phyloP scores from a whole-genome alignment of 257 asterid species.

The Cynanchum wilfordii region DNA sequence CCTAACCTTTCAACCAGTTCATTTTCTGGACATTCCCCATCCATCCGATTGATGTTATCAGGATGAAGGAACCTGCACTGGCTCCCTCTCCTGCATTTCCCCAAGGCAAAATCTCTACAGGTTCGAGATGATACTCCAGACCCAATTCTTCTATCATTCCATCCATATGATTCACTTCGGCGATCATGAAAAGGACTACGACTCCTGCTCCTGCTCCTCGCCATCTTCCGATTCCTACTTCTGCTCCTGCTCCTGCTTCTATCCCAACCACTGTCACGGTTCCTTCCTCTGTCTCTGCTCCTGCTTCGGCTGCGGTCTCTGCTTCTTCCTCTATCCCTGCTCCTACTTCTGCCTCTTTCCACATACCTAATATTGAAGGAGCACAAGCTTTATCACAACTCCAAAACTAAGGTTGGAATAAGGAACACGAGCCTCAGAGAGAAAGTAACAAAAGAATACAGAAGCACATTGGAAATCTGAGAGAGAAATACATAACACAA shows the following conservation, averaged over 20 bases:
- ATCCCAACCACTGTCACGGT: slow-evolving; percentile 38
- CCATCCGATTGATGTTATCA: slow-evolving; percentile 27
- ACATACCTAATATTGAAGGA: slow-evolving; percentile 33
- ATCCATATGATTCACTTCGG: slow-evolving; percentile 44
- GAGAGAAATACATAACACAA: neutral
- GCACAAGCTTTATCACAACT: slow-evolving; percentile 8
- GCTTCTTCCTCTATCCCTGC: slow-evolving; percentile 29
- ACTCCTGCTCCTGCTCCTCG: slow-evolving; percentile 43
- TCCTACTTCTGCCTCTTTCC: slow-evolving; percentile 46
- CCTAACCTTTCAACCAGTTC: slow-evolving; percentile 42
- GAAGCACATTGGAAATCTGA: neutral
- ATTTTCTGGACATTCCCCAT: slow-evolving; percentile 33
- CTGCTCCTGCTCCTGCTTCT: slow-evolving; percentile 40
- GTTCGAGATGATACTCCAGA: slow-evolving; percentile 49
- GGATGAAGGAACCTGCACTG: slow-evolving; percentile 72
- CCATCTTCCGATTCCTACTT: slow-evolving; percentile 40
- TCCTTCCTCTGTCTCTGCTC: slow-evolving; percentile 49
- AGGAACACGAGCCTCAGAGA: neutral
- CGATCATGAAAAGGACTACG: slow-evolving; percentile 52
- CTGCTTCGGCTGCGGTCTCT: slow-evolving; percentile 63
- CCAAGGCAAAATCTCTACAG: slow-evolving; percentile 60
- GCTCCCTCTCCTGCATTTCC: slow-evolving; percentile 72
- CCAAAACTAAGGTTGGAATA: neutral
- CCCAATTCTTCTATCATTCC: slow-evolving; percentile 52
- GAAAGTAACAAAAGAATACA: neutral